These are phyloP conservation scores for Oldenlandia corymbosa DNA, from an alignment of 257 asterid genomes.

Conservation along the genomic window DNA sequence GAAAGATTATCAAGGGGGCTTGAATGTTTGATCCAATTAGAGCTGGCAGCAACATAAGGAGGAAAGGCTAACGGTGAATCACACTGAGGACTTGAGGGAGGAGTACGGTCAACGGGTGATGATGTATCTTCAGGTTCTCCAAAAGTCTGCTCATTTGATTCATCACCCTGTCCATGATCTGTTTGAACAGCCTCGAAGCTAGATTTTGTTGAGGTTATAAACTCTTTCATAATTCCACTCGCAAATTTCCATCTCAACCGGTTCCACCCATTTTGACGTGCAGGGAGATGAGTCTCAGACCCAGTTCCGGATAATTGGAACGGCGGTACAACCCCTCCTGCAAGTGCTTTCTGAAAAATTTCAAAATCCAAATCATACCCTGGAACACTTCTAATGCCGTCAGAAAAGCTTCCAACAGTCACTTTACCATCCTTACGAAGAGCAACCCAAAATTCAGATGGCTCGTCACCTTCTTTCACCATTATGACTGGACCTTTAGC, in stretches of 20 bases:
- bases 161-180: conserved; percentile 27
- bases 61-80: conserved; percentile 47
- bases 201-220: conserved; percentile 37
- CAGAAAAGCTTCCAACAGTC: conserved; percentile 15
- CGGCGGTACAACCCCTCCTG: conserved; percentile 80
- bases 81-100: conserved; percentile 34
- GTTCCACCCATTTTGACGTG: conserved; percentile 67
- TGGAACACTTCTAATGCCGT: conserved; percentile 37
- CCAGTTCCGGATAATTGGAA: conserved; percentile 51
- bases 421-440: conserved; percentile 27
- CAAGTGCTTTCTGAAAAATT: conserved; percentile 53
- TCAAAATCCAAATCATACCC: conserved; percentile 76
- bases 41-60: conserved; percentile 43
- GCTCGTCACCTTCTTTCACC: conserved; percentile 70
- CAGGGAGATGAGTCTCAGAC: conserved; percentile 60
- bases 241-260: conserved; percentile 51
- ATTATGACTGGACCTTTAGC: conserved; percentile 55
- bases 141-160: conserved; percentile 19
- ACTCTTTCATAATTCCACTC: conserved; percentile 42
- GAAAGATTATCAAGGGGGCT: conserved; percentile 30
- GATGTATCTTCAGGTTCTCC: conserved; percentile 26
- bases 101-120: conserved; percentile 30
- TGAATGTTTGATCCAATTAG: conserved; percentile 26
- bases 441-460: conserved; percentile 69
- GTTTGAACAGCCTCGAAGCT: conserved; percentile 17